Conservation (phyloP, 768 basidiomycete genomes). For the Tremella mesenterica region DNA sequence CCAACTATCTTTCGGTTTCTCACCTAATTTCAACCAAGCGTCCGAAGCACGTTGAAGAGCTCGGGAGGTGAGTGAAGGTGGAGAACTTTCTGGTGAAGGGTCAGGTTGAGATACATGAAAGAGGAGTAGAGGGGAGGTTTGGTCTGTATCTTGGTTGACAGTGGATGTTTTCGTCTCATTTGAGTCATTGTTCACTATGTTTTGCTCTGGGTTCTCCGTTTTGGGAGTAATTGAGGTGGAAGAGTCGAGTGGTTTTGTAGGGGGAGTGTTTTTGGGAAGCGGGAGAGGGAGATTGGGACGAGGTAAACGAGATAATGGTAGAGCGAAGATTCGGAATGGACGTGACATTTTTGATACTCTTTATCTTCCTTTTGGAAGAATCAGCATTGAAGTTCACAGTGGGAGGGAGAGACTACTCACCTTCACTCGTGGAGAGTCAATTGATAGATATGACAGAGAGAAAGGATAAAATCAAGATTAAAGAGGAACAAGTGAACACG, state of each 20-base stretch:
- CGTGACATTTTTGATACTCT: neutral
- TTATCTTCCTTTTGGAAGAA: too few relatives aligned
- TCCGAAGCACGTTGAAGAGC: constrained; percentile 30
- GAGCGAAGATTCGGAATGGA: constrained; percentile 38
- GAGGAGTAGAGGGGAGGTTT: constrained; percentile 16
- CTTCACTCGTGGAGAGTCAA: neutral
- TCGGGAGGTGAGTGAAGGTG: constrained; percentile 1
- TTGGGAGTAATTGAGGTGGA: neutral
- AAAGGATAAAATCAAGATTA: neutral
- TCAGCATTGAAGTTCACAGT: too few relatives aligned
- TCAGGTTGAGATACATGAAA: constrained; percentile 29
- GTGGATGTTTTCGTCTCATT: too few relatives aligned
- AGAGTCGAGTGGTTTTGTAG: constrained; percentile 1
- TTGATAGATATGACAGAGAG: neutral
- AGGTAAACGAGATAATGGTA: constrained; percentile 38
- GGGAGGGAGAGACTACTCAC: too few relatives aligned
- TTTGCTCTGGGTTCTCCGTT: neutral
- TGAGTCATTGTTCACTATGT: too few relatives aligned
- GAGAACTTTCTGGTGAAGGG: neutral
- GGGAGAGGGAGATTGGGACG: neutral
- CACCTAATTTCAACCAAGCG: constrained; percentile 36
- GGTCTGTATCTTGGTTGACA: constrained; percentile 2
- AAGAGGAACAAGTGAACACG: too few relatives aligned
- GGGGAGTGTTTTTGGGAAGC: constrained; percentile 2
- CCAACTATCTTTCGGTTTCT: constrained; percentile 30